Conservation (phyloP, 768 basidiomycete species). For the Termitomyces sp. region DNA sequence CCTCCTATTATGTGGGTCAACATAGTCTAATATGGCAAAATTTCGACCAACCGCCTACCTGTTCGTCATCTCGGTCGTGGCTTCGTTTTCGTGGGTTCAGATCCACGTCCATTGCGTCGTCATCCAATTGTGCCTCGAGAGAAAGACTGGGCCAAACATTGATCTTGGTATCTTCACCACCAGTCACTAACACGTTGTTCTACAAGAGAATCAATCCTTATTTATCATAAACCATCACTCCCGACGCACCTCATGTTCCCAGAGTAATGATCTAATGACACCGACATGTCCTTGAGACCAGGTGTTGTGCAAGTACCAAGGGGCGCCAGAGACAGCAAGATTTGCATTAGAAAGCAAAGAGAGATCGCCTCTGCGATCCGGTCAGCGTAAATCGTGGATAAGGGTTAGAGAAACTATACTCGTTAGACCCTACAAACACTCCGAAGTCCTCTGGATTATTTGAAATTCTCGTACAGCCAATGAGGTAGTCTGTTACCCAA, state of each 20-base stretch:
- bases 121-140: not conserved
- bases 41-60: conserved; percentile 9
- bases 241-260: conserved; percentile 44
- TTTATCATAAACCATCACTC: not conserved
- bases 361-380: conserved; percentile 44
- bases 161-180: conserved; percentile 46
- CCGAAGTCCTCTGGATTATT: conserved; percentile 32
- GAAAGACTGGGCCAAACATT: conserved; percentile 30
- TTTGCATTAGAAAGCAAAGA: conserved; percentile 45
- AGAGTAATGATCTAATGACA: conserved; percentile 48
- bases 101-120: conserved; percentile 23
- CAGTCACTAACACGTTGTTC: conserved; percentile 38
- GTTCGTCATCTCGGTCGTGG: conserved; percentile 17
- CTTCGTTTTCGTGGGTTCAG: conserved; percentile 14
- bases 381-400: not conserved
- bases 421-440: conserved; percentile 70
- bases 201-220: conserved; percentile 11
- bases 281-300: conserved; percentile 55
- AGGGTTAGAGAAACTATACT: conserved; percentile 36
- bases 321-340: conserved; percentile 26
- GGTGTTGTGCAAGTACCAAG: conserved; percentile 45
- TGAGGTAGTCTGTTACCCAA: conserved; percentile 79
- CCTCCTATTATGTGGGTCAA: conserved; percentile 8
- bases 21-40: not conserved
- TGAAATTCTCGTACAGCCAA: conserved; percentile 39